Evolutionary conservation across 805 yeast genomes (phyloP).

Genomic region (Starmerella etchellsii): DNA sequence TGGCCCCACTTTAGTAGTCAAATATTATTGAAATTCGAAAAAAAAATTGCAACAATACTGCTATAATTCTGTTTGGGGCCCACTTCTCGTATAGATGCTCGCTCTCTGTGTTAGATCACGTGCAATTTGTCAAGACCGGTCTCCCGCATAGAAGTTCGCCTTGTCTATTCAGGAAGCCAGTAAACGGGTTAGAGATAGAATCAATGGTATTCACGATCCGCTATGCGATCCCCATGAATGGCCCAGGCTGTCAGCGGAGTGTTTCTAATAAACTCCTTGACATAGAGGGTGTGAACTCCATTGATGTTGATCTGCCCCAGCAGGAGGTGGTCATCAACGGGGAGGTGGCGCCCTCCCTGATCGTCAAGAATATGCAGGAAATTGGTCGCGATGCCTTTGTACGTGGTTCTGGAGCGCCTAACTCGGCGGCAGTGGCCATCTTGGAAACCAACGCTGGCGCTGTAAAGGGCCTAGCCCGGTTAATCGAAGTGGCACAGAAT

Average conservation of each 20-base stretch:
- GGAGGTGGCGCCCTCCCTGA: conserved; percentile 57
- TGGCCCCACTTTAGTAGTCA: too few species aligned
- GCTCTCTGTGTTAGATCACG: too few species aligned
- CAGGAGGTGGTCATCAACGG: conserved; percentile 62
- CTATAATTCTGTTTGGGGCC: too few species aligned
- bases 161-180: too few species aligned
- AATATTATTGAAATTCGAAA: too few species aligned
- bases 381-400: conserved; percentile 84
- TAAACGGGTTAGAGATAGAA: too few species aligned
- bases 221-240: conserved; percentile 76
- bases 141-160: too few species aligned
- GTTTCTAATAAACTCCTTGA: conserved; percentile 42
- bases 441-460: conserved; percentile 56
- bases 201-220: conserved; percentile 14
- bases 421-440: conserved; percentile 84
- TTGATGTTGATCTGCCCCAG: conserved; percentile 43
- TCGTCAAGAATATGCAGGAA: conserved; percentile 52
- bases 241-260: conserved; percentile 55
- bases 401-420: conserved; percentile 77
- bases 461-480: conserved; percentile 77
- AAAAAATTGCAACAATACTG: too few species aligned
- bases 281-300: conserved; percentile 34
- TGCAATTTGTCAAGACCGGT: too few species aligned
- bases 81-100: too few species aligned
- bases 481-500: conserved; percentile 49